Base-by-base conservation (phyloP, 2,329 filamentous ascomycete species). In the Setomelanomma holmii region DNA sequence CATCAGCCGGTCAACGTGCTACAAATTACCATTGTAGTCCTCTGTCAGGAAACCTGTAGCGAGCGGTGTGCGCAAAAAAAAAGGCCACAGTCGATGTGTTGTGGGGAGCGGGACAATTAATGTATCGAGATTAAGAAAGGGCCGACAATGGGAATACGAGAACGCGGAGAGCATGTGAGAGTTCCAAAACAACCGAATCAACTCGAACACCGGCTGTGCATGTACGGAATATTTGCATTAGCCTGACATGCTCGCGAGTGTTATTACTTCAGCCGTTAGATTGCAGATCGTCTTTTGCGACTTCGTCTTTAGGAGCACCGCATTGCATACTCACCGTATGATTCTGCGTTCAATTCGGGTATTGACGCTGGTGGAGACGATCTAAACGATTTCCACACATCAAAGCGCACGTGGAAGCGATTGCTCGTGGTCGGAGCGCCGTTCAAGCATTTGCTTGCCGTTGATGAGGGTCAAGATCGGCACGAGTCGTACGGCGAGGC, bases 71-170 rank as follows among this genome's bases (percentile, higher is more conserved):
- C 21, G 11, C 17, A 8, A 8, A 8, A 19, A 30, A 27, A 49
- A n/a, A n/a, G n/a, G 39, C 30, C 10, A 27, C 40, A 42, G 27
- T 21, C 23, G 23, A 45, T 12, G 20, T 40, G 20, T 41, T 45
- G 22, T 30, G 43, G 30, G 43, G 40, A 51, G 33, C 22, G 24
- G 30, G 30, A 46, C 36, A 20, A 39, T 46, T 39, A 47, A 51
- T 51, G 43, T 45, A 46, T 51, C 19, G 33, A 47, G 36, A 47
- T 51, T 51, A 27, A 39, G n/a, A 21, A 33, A 38, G 43, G 41
- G 16, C 23, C 38, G 24, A 47, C 36, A 10, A 30, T 43, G 17
- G 39, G 38, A 51, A 38, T 35, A 43, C 24, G 33, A 51, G 34
- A 39, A 51, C 43, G 49, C 43, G 49, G 49, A 46, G 34, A 36